Percentiles rank a stretch among this genome's conserved stretches.
Conservation (phyloP, 2,329 filamentous ascomycete species). For the Anthostomella pinea region DNA sequence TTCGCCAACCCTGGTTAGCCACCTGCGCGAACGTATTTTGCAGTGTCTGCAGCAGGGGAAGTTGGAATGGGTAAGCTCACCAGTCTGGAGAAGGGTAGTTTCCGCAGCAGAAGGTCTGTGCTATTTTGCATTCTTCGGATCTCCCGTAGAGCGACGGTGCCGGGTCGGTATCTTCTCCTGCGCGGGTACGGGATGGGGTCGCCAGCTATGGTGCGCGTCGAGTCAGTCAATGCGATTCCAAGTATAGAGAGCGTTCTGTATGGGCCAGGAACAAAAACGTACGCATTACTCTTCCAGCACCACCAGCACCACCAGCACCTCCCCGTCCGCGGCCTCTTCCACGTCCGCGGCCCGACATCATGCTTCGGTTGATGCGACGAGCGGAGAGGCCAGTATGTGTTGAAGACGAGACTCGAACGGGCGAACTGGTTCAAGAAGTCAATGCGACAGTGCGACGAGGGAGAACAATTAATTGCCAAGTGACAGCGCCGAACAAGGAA, state of each 20-base stretch:
- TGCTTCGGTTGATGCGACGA: no score
- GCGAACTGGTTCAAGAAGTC: neutral
- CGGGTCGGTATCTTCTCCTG: conserved; percentile 67
- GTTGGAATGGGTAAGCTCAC: conserved; percentile 39
- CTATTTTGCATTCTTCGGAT: conserved; percentile 88
- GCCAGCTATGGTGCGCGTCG: conserved; percentile 52
- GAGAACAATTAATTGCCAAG: no score
- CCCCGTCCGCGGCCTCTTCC: conserved; percentile 12
- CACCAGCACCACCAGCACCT: conserved; percentile 17
- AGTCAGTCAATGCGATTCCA: conserved; percentile 20
- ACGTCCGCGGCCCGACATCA: conserved; percentile 25
- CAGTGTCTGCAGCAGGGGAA: neutral
- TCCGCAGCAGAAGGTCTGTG: conserved; percentile 80
- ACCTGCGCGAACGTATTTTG: no score
- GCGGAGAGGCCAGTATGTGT: no score
- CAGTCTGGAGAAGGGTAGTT: conserved; percentile 76
- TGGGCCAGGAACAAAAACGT: conserved; percentile 33
- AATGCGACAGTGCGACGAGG: neutral
- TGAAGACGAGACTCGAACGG: neutral
- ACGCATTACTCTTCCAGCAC: conserved; percentile 26
- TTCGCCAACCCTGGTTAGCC: conserved; percentile 1
- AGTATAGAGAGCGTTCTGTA: neutral
- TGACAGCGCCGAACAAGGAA: no score
- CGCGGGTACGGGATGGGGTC: conserved; percentile 65
- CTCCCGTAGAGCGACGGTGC: conserved; percentile 85